A percentile compares a stretch with the other conserved stretches of the same genome.
Conservation (phyloP, 2,329 filamentous ascomycete genomes). For the Curvularia spicifera region DNA sequence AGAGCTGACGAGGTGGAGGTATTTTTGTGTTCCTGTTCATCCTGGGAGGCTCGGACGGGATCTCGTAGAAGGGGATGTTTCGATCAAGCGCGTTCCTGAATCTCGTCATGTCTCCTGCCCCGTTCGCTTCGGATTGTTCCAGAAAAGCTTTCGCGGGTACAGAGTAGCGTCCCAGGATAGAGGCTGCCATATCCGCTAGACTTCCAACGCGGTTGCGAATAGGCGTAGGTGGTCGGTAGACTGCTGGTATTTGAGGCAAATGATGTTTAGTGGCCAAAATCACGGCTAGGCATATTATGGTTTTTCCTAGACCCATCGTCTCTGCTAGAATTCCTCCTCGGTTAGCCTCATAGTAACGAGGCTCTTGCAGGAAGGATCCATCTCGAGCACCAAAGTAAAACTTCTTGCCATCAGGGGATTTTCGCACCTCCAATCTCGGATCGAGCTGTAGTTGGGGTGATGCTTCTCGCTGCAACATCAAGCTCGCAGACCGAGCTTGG, state of each 20-base stretch:
- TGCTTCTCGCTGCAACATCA: slow-evolving; percentile 83
- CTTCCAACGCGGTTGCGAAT: slow-evolving; percentile 62
- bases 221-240: slow-evolving; percentile 58
- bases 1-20: slow-evolving; percentile 59
- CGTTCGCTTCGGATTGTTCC: slow-evolving; percentile 53
- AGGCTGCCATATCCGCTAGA: slow-evolving; percentile 77
- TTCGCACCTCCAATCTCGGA: slow-evolving; percentile 69
- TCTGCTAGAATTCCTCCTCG: slow-evolving; percentile 81
- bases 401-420: slow-evolving; percentile 64
- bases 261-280: slow-evolving; percentile 77
- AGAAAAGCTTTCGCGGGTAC: slow-evolving; percentile 75
- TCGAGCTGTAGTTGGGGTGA: slow-evolving; percentile 71
- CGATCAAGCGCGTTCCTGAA: slow-evolving; percentile 39
- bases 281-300: slow-evolving; percentile 76
- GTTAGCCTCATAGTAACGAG: slow-evolving; percentile 74
- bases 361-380: slow-evolving; percentile 67
- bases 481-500: slow-evolving; percentile 77
- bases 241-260: slow-evolving; percentile 68
- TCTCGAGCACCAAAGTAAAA: slow-evolving; percentile 77
- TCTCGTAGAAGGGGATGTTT: slow-evolving; percentile 50
- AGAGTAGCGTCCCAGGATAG: slow-evolving; percentile 68
- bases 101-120: slow-evolving; percentile 43
- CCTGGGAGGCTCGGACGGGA: slow-evolving; percentile 49
- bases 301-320: slow-evolving; percentile 83
- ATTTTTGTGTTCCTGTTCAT: slow-evolving; percentile 52